A percentile compares a stretch with the other conserved stretches of the same genome.
These are phyloP conservation scores for Carpinus viminea DNA, from an alignment of 306 rosid species.

Conservation along the genomic window DNA sequence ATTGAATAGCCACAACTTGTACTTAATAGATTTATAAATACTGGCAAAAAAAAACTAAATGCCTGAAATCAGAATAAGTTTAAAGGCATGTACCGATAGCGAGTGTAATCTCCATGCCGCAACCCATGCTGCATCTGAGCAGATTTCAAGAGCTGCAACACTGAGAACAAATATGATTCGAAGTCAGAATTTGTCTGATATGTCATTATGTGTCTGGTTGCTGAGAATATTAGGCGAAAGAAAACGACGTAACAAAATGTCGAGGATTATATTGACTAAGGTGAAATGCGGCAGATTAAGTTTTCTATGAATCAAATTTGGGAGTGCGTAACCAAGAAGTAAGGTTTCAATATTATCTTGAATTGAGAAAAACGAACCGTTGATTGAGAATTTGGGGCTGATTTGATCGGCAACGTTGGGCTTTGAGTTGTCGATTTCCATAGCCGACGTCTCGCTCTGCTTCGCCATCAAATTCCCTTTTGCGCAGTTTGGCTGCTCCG, in stretches of 20 bases:
- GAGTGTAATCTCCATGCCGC: slow-evolving; percentile 92
- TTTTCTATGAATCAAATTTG: too few species aligned
- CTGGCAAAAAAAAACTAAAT: not conserved
- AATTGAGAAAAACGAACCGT: slow-evolving; percentile 46
- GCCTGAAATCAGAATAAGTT: not conserved
- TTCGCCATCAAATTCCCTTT: slow-evolving; percentile 44
- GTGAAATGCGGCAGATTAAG: too few species aligned
- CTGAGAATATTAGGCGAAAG: not conserved
- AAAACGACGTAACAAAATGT: not conserved
- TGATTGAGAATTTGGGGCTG: slow-evolving; percentile 69
- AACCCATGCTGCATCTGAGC: slow-evolving; percentile 98
- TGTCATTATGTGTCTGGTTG: not conserved
- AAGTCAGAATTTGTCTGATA: slow-evolving; percentile 1
- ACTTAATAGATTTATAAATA: not conserved
- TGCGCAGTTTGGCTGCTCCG: not conserved
- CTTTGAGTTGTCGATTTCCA: slow-evolving; percentile 77
- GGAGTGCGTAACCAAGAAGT: not conserved
- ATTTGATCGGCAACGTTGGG: slow-evolving; percentile 56
- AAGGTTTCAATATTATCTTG: not conserved
- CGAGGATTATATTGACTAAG: not conserved
- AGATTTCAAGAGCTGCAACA: slow-evolving; percentile 88
- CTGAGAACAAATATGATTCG: slow-evolving; percentile 33
- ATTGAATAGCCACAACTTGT: not conserved
- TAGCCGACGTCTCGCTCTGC: slow-evolving; percentile 52
- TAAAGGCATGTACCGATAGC: slow-evolving; percentile 61